A percentile compares a stretch with the other conserved stretches of the same genome.
Conservation (phyloP, 2,329 filamentous ascomycete species). For the Stagonosporopsis cucurbitacearum region DNA sequence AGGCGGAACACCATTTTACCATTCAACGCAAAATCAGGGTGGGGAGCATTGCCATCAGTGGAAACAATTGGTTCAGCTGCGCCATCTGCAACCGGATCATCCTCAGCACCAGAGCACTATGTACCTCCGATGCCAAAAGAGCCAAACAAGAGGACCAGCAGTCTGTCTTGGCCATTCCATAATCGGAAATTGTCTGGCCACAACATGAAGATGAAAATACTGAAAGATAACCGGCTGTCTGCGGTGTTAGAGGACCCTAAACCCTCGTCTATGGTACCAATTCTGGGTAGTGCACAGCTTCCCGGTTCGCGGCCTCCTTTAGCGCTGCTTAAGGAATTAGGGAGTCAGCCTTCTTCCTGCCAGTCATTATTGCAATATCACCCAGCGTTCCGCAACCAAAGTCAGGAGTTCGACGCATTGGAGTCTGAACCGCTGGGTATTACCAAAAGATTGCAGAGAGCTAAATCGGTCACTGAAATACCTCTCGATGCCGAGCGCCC, state of each 20-base stretch:
- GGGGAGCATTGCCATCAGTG: conserved; percentile 51
- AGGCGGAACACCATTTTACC: conserved; percentile 42
- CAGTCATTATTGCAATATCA: conserved; percentile 39
- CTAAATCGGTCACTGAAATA: conserved; percentile 34
- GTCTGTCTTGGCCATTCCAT: conserved; percentile 43
- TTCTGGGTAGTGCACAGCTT: conserved; percentile 24
- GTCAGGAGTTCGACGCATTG: conserved; percentile 1
- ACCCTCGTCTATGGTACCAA: conserved; percentile 36
- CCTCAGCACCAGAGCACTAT: conserved; percentile 28
- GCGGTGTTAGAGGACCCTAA: conserved; percentile 52
- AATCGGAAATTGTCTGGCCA: conserved; percentile 33
- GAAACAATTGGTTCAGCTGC: conserved; percentile 41
- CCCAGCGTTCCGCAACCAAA: conserved; percentile 34
- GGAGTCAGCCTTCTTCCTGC: conserved; percentile 30
- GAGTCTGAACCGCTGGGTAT: conserved; percentile 7
- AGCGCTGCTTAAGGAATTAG: conserved; percentile 23
- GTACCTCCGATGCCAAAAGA: conserved; percentile 28
- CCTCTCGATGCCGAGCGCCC: conserved; percentile 27
- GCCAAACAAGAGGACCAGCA: conserved; percentile 26
- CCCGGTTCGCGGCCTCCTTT: conserved; percentile 16
- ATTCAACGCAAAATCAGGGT: conserved; percentile 48
- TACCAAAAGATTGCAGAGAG: conserved; percentile 29
- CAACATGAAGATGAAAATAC: conserved; percentile 36
- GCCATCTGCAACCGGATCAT: conserved; percentile 17
- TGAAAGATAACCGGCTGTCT: conserved; percentile 36